Evolutionary conservation across 768 basidiomycete genomes (phyloP).

Genomic region (Candolleomyces eurysporus): DNA sequence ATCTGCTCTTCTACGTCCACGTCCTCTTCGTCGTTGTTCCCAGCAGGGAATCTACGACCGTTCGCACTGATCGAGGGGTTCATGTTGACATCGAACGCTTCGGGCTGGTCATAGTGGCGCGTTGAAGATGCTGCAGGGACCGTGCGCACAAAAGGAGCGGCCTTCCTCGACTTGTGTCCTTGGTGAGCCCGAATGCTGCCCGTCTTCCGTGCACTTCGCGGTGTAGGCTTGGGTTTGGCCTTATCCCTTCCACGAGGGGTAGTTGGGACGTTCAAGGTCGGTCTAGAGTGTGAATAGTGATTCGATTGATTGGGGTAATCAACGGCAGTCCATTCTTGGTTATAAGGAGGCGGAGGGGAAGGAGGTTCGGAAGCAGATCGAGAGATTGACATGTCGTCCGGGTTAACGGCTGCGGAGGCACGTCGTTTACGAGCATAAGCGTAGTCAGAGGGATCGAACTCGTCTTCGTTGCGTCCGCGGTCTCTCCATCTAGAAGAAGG

Average conservation of each 20-base stretch:
- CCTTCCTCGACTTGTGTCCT: neutral
- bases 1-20: conserved; percentile 52
- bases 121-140: neutral
- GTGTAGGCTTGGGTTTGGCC: conserved; percentile 1
- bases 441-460: neutral
- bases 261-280: too few relatives aligned
- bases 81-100: neutral
- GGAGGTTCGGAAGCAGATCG: conserved; percentile 18
- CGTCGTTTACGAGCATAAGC: neutral
- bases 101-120: neutral
- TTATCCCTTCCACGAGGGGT: neutral
- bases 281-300: neutral
- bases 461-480: conserved; percentile 46
- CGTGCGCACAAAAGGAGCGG: neutral
- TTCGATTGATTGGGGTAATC: conserved; percentile 20
- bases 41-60: neutral
- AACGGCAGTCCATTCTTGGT: conserved; percentile 51
- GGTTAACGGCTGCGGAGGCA: neutral
- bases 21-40: conserved; percentile 27
- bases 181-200: neutral
- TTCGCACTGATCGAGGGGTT: neutral
- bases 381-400: neutral
- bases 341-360: conserved; percentile 68
- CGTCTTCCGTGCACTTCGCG: conserved; percentile 4
- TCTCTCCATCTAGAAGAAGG: conserved; percentile 63